Base-by-base conservation (phyloP, 805 yeast genomes). In the Komagataella ulmi region DNA sequence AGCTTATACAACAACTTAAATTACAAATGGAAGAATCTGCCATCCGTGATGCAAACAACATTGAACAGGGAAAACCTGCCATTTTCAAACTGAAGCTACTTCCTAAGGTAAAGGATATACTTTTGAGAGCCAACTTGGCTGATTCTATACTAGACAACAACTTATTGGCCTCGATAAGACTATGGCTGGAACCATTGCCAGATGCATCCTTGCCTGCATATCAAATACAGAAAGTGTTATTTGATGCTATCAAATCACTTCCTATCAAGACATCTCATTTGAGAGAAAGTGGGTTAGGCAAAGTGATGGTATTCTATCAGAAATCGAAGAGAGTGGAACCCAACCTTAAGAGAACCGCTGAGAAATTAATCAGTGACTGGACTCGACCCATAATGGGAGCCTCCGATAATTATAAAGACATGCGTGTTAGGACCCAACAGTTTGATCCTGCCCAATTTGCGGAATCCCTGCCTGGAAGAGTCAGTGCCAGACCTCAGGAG, bases 111-210 rank as follows among this genome's bases (percentile, higher is more conserved):
- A 79, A 76, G 56, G 81, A 77, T 54, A 80, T 86, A 2, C 70
- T 93, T 61, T 74, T 88, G 24, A 85, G 88, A 69, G 88, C 88
- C 2, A 85, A 84, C 63, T 73, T 93, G 59, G 90, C 96, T 40
- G 96, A 91, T 62, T 85, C 96, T 24, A 88, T 93, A 54, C 74
- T 93, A 61, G 99, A 93, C 70, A 93, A 93, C 65, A 93, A 93
- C 66, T 68, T 93, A 59, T 73, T 93, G 54, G 97, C 91, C 60
- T 91, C 96, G 50, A 90, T 93, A 24, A 78, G 98, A 59, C 83
- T 88, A 65, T 93, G 99, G 99, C 74, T 93, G 53, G 99, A 93
- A 67, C 99, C 99, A 30, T 75, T 93, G 59, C 99, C 99, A 3
- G 98, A 95, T 73, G 96, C 95, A 48, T 88, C 97, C 8, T 75